Conservation (phyloP, 208 protist species). For the Leishmania martiniquensis region DNA sequence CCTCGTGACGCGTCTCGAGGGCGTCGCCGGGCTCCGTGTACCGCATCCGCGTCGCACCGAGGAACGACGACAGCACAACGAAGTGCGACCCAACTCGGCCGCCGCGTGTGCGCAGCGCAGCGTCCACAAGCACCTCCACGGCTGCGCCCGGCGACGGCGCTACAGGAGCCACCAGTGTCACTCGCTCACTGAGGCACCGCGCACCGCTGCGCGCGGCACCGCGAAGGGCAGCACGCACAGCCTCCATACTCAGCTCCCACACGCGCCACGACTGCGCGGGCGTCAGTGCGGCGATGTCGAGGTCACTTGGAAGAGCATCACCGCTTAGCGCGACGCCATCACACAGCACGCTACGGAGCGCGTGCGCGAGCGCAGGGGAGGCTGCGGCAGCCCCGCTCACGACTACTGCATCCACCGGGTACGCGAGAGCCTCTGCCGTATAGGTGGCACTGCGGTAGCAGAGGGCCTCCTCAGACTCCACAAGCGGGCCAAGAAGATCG, state of each 20-base stretch:
- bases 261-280: constrained; percentile 4
- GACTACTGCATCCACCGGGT: constrained; percentile 1
- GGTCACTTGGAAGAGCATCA: not conserved
- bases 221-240: constrained; percentile 3
- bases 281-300: not conserved
- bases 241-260: constrained; percentile 9
- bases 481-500: constrained; percentile 8
- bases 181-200: constrained; percentile 9
- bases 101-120: constrained; percentile 15
- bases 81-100: constrained; percentile 19
- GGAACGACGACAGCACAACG: constrained; percentile 21
- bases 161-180: constrained; percentile 12
- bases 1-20: constrained; percentile 8
- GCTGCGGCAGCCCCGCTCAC: not conserved
- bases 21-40: constrained; percentile 20
- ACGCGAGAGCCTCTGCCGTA: not conserved
- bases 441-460: not conserved
- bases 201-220: not conserved
- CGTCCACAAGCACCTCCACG: constrained; percentile 22
- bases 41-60: constrained; percentile 10
- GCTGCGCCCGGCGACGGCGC: not conserved
- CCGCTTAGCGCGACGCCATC: not conserved
- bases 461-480: constrained; percentile 16
- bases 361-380: not conserved
- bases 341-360: not conserved